A percentile compares a stretch with the other conserved stretches of the same genome.
Conservation (phyloP, 139 green algal species). For the Dunaliella primolecta region DNA sequence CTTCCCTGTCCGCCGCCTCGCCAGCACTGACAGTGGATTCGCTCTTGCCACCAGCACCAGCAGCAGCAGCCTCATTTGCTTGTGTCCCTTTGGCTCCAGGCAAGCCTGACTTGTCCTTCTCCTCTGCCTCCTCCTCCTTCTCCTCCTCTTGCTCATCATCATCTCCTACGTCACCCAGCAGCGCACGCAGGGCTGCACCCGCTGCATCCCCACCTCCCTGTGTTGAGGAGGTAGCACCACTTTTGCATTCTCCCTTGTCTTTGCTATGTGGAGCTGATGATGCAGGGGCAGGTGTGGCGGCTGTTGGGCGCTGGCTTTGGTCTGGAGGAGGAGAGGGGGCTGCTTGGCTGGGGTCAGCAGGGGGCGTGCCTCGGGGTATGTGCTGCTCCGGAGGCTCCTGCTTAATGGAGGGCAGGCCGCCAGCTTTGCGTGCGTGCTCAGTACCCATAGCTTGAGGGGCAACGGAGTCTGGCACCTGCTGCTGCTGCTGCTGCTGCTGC, state of each 20-base stretch:
- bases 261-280: too few relatives aligned
- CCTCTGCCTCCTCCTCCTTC: background rate
- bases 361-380: too few relatives aligned
- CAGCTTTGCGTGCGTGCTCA: background rate
- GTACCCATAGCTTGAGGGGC: background rate
- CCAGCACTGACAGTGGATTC: background rate
- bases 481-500: background rate
- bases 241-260: too few relatives aligned
- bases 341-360: background rate
- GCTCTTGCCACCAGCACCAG: background rate
- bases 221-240: too few relatives aligned
- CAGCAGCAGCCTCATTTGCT: too few relatives aligned
- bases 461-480: too few relatives aligned
- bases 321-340: too few relatives aligned
- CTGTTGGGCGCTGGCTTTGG: background rate
- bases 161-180: background rate
- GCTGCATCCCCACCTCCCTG: background rate
- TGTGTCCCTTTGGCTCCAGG: too few relatives aligned
- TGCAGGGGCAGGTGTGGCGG: background rate
- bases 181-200: background rate
- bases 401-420: background rate
- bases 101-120: too few relatives aligned
- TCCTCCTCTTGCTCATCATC: background rate
- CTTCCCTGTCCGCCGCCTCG: too few relatives aligned
- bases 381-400: too few relatives aligned